phyloP scores from a whole-genome alignment of 352 stramenopile genomes.

The Aphanomyces cochlioides region DNA sequence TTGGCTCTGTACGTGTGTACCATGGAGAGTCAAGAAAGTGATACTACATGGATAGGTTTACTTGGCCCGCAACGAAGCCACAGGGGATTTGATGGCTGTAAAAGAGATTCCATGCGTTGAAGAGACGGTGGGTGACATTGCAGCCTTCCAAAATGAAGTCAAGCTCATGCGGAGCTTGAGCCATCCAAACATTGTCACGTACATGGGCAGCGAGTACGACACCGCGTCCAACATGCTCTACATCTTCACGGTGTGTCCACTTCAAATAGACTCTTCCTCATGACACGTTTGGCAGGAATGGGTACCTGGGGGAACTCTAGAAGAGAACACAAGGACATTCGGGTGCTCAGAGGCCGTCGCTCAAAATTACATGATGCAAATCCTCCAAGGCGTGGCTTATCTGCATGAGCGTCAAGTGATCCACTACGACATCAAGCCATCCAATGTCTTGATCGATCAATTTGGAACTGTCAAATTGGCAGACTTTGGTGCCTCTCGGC shows the following conservation, averaged over 20 bases:
- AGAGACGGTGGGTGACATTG: constrained; percentile 42
- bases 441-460: constrained; percentile 94
- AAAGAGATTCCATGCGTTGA: constrained; percentile 56
- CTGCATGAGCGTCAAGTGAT: constrained; percentile 55
- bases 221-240: constrained; percentile 59
- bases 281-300: constrained; percentile 53
- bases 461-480: constrained; percentile 92
- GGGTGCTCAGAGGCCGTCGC: constrained; percentile 68
- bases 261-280: background rate
- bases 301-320: constrained; percentile 79
- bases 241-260: constrained; percentile 68
- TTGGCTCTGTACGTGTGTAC: constrained; percentile 44
- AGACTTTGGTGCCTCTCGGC: constrained; percentile 89
- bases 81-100: constrained; percentile 81
- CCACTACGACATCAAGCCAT: constrained; percentile 72
- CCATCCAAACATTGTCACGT: constrained; percentile 91
- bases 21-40: background rate
- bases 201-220: constrained; percentile 84
- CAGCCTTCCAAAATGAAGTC: constrained; percentile 65
- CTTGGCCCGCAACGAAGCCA: constrained; percentile 87
- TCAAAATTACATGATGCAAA: constrained; percentile 70
- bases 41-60: constrained; percentile 54
- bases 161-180: constrained; percentile 81
- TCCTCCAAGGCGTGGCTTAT: constrained; percentile 62
- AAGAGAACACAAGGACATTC: constrained; percentile 79